Evolutionary conservation across 2,329 filamentous ascomycete genomes (phyloP), one percentile per base, ranked within the genome.

Genomic region (Botrytis porri): DNA sequence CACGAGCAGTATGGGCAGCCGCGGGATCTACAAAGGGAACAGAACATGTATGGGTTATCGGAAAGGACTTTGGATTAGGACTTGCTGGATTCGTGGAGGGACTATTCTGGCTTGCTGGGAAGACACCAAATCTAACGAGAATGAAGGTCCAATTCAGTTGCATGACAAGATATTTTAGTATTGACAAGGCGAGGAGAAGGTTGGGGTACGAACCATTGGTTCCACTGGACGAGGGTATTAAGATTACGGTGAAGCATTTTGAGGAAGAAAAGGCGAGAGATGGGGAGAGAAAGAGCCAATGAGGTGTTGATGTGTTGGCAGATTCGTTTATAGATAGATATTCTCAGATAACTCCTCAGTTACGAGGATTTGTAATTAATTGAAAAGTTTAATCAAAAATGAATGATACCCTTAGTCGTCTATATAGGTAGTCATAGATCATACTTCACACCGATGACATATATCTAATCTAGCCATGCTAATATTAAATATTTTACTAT

Each of bases 81-180:
- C 60, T 75, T 41, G 71, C 66, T 79, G 70, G 83, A 54, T 73
- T 85, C 45, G 86, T 86, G 82, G 89, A 91, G 82, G 81, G 86
- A 73, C 82, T 85, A 5, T 86, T 83, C 75, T 81, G 79, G 78
- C 76, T 87, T 73, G 75, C 89, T 63, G 80, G 86, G 71, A 87
- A 85, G 80, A 84, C 84, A 54, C 84, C 88, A 2, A 89, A 86
- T 29, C 86, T 91, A 77, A 80, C 79, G 45, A 78, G 71, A 67
- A 74, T 77, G 69, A 76, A 80, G 70, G 80, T 92, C 74, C 84
- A 87, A 76, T 93, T 91, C 81, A 89, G 88, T 79, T 90, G 88
- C 81, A 92, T 94, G 90, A 92, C 89, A 73, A 86, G 92, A 73
- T 95, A 94, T 83, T 94, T 92, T 82, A 89, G 90, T 83, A 93